A percentile compares a stretch with the other conserved stretches of the same genome.
phyloP scores from a whole-genome alignment of 176 grass and related monocot species.

The Musa troglodytarum region DNA sequence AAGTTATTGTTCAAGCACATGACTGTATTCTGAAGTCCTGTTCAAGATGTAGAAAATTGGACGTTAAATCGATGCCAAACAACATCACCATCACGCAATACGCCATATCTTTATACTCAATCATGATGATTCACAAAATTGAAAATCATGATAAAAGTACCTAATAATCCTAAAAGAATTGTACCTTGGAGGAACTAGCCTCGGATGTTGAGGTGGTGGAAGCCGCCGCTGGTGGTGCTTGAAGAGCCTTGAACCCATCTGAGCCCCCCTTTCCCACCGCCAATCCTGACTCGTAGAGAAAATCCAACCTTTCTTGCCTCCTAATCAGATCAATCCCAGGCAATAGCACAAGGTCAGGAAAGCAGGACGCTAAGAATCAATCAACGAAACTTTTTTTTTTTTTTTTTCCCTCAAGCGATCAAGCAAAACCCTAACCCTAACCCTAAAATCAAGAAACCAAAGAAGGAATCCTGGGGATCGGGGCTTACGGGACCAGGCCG shows the following conservation, averaged over 20 bases:
- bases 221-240: conserved; percentile 27
- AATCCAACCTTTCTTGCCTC: conserved; percentile 89
- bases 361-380: no score
- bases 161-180: background rate
- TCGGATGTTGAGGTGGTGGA: conserved; percentile 22
- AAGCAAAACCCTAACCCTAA: conserved; percentile 19
- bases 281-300: conserved; percentile 94
- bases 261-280: conserved; percentile 77
- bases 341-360: background rate
- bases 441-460: conserved; percentile 10
- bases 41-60: no score
- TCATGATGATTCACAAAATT: no score
- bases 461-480: background rate
- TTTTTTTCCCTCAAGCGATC: background rate
- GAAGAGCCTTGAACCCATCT: conserved; percentile 80
- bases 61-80: no score
- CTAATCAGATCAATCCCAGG: conserved; percentile 19
- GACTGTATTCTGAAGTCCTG: no score
- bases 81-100: no score
- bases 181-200: conserved; percentile 65
- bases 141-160: no score
- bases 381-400: no score
- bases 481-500: conserved; percentile 68
- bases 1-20: no score
- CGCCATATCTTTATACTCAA: no score